Evolutionary conservation across 208 protist genomes (phyloP).

Genomic region (Leishmania major): DNA sequence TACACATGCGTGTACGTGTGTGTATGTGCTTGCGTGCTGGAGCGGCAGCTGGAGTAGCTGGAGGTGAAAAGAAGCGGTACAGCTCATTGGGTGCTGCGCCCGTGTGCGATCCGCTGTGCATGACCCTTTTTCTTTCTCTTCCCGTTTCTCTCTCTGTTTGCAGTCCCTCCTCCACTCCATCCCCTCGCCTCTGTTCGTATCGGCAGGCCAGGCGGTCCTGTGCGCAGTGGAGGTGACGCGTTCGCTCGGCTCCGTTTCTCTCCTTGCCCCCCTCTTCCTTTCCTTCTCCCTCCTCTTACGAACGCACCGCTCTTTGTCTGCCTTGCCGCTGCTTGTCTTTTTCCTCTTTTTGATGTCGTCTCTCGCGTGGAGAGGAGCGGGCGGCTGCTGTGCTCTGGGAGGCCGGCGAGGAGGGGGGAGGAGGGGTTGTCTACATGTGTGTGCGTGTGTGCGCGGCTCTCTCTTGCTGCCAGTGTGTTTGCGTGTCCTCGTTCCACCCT

Average conservation of each 20-base stretch:
- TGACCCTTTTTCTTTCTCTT: not conserved
- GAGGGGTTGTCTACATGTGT: not conserved
- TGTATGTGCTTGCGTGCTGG: slow-evolving; percentile 1
- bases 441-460: not conserved
- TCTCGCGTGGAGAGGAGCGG: not conserved
- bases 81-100: not conserved
- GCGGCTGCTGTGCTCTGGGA: not conserved
- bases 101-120: not conserved
- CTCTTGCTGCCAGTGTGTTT: not conserved
- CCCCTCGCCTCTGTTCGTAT: not conserved
- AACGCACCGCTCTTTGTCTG: not conserved
- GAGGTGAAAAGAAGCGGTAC: not conserved
- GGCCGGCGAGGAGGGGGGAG: not conserved
- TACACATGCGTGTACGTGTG: not conserved
- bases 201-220: not conserved
- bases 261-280: not conserved
- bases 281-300: not conserved
- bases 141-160: not conserved
- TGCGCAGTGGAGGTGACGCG: not conserved
- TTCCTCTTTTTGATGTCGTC: slow-evolving; percentile 3
- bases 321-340: not conserved
- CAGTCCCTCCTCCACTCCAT: no score
- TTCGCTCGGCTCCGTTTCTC: not conserved
- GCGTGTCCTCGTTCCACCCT: not conserved
- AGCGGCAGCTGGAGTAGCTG: not conserved